phyloP scores from a whole-genome alignment of 176 grass and related monocot species.

The Avena atlantica region DNA sequence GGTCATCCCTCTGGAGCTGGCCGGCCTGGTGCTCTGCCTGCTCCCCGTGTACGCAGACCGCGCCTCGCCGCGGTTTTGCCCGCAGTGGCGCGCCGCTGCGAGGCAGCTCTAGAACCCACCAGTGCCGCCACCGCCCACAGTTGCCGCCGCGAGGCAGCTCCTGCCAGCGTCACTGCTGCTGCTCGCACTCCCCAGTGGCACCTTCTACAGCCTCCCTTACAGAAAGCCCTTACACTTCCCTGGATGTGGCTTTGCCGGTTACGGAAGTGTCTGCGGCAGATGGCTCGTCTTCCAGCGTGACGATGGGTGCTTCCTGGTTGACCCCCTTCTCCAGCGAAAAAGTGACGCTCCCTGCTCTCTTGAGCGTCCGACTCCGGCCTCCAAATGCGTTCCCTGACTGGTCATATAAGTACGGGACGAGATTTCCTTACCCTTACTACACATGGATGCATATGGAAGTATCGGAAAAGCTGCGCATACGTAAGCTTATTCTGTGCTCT shows the following conservation, averaged over 20 bases:
- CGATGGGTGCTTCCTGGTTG: not conserved
- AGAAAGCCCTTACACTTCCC: not conserved
- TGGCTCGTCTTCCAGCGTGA: not conserved
- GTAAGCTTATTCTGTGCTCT: not conserved
- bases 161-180: not conserved
- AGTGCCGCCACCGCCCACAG: not conserved
- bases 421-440: not conserved
- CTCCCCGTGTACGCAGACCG: not conserved
- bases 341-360: not conserved
- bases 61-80: not conserved
- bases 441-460: not conserved
- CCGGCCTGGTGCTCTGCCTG: constrained; percentile 1
- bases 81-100: not conserved
- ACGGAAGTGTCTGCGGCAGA: not conserved
- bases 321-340: not conserved
- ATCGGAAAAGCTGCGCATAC: not conserved
- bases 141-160: not conserved
- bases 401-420: not conserved
- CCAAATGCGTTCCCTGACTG: not conserved
- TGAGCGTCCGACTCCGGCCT: not conserved
- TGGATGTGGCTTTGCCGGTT: not conserved
- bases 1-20: not conserved
- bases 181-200: not conserved
- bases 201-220: constrained; percentile 3
- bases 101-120: not conserved